Evolutionary conservation across 768 basidiomycete genomes (phyloP).

Genomic region (Mycena olivaceomarginata): DNA sequence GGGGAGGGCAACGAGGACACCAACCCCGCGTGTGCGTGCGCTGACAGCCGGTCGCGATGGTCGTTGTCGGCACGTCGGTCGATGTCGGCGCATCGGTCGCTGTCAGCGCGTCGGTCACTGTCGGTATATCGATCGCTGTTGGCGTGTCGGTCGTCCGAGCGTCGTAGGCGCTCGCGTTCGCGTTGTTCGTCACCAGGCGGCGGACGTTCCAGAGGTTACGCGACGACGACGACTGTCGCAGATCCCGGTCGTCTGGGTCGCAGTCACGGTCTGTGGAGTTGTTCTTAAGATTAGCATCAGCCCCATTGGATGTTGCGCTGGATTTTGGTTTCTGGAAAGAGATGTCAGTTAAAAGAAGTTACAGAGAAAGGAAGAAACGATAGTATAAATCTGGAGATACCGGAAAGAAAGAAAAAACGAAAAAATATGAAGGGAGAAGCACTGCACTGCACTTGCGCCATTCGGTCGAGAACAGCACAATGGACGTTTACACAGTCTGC

Average conservation of each 20-base stretch:
- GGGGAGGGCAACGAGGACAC: slow-evolving; percentile 40
- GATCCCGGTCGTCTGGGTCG: slow-evolving; percentile 14
- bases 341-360: not conserved
- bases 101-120: no score
- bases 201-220: no score
- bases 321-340: slow-evolving; percentile 43
- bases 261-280: slow-evolving; percentile 36
- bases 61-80: slow-evolving; percentile 29
- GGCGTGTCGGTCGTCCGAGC: no score
- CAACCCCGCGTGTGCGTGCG: slow-evolving; percentile 44
- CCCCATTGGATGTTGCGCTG: slow-evolving; percentile 26
- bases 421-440: no score
- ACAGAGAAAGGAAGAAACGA: not conserved
- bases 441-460: no score
- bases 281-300: slow-evolving; percentile 38
- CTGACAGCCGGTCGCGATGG: slow-evolving; percentile 21
- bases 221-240: slow-evolving; percentile 11
- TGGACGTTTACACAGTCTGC: no score
- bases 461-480: no score
- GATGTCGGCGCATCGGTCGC: slow-evolving; percentile 2
- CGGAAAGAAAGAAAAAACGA: no score
- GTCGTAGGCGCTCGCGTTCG: slow-evolving; percentile 37
- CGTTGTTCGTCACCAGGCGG: no score
- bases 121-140: no score
- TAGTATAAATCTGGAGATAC: not conserved